Evolutionary conservation across 495 filamentous ascomycete genomes (phyloP), one percentile per base, ranked within the genome.

Genomic region (Bryoglossum gracile): DNA sequence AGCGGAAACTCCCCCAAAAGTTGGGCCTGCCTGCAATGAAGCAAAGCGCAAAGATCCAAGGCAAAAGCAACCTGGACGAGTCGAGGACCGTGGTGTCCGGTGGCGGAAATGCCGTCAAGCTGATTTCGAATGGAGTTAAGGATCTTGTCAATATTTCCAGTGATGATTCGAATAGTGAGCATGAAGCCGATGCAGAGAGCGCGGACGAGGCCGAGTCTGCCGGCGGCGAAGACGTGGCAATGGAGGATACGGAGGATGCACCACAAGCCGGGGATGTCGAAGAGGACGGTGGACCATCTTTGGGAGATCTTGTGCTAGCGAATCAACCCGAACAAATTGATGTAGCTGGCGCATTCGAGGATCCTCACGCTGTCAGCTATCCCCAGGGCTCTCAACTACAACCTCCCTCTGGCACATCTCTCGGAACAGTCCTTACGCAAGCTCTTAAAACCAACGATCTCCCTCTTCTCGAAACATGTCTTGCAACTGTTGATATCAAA

Each of bases 381-480:
- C 55, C 54, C 18, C 28, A 48, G 42, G 24, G 38, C 46, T 17
- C 39, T 14, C 47, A 55, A 37, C 67, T 72, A 52, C 74, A 75
- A 54, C 73, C 83, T 21, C 82, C 87, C 9, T 81, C 77, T n/a
- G 80, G 82, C 42, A 78, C 85, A 35, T 95, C 92, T 1, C 74
- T 98, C 19, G 82, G 84, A 8, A 94, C 88, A 3, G 87, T 95
- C 8, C 81, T 98, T 54, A 82, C 89, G 14, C 92, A 97, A 60
- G 86, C 92, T 3, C 84, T 98, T 34, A 82, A 83, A 61, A 96
- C 89, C 22, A 90, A 95, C 66, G 92, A 98, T 66, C 70, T 70
- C 43, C 77, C 78, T 36, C 83, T 96, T 46, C 82, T 98, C 46
- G 91, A 97, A 66, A 88, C 87, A 1, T 96, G 91, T 65, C 82